Conservation (phyloP, 176 grass and related monocot genomes). For the Avena eriantha region DNA sequence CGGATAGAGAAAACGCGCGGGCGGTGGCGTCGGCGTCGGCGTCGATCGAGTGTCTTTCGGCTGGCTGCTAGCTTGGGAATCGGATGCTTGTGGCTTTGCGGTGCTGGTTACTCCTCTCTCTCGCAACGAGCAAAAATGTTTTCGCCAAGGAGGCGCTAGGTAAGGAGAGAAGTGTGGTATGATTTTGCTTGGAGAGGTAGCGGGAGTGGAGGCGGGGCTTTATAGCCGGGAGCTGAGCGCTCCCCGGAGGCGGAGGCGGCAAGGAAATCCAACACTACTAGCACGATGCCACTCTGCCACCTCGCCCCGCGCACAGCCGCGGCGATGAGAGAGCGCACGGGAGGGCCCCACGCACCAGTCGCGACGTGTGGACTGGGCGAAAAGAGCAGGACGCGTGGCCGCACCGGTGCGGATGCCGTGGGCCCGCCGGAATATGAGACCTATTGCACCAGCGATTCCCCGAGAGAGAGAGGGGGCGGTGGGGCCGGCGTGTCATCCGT, state of each 20-base stretch:
- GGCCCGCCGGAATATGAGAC: not conserved
- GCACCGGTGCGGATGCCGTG: not conserved
- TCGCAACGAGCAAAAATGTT: too few species aligned
- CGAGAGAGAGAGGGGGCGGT: not conserved
- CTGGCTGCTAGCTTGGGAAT: not conserved
- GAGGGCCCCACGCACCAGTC: not conserved
- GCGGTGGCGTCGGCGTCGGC: not conserved
- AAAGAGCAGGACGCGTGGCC: conserved; percentile 40
- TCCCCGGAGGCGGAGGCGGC: not conserved
- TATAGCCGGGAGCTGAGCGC: conserved; percentile 38
- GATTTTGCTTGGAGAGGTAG: not conserved
- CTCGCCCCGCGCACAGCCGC: conserved; percentile 23
- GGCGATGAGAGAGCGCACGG: not conserved
- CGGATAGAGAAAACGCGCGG: not conserved
- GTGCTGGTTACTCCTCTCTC: too few species aligned
- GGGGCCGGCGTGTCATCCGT: not conserved
- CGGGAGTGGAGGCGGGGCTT: conserved; percentile 16
- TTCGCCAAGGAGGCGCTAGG: too few species aligned
- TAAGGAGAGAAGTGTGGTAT: not conserved
- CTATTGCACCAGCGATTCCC: too few species aligned
- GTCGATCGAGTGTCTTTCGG: not conserved
- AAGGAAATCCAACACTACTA: not conserved
- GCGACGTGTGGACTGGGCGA: conserved; percentile 7
- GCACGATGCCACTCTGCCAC: not conserved
- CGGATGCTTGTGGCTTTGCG: not conserved